Evolutionary conservation across 1,139 yeast genomes (phyloP).

Genomic region (Ogataea hybrid): DNA sequence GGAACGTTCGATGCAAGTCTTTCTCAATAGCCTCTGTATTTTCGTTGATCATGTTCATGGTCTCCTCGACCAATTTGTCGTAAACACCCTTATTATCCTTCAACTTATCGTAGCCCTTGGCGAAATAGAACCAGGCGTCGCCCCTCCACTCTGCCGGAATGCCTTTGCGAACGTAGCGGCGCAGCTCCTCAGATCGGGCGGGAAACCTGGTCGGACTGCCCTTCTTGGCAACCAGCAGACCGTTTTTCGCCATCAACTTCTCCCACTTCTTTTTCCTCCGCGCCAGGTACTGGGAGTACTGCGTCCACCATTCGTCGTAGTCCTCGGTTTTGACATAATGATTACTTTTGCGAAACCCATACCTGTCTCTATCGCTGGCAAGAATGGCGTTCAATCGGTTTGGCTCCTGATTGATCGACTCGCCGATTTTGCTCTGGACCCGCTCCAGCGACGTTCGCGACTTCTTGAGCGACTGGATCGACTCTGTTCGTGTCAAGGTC

Average conservation of each 20-base stretch:
- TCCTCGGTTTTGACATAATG: conserved; percentile 49
- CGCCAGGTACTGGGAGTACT: conserved; percentile 59
- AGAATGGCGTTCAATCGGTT: conserved; percentile 13
- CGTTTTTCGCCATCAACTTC: conserved; percentile 59
- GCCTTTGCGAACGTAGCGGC: conserved; percentile 83
- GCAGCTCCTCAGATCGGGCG: conserved; percentile 76
- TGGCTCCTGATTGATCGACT: conserved; percentile 15
- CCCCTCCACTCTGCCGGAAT: conserved; percentile 98
- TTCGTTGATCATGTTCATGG: conserved; percentile 50
- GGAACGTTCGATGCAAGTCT: conserved; percentile 89
- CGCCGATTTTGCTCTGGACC: conserved; percentile 22
- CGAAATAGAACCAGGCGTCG: conserved; percentile 93
- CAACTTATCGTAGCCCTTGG: conserved; percentile 81
- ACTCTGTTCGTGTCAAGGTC: conserved; percentile 23
- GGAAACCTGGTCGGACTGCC: conserved; percentile 60
- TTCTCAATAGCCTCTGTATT: conserved; percentile 93
- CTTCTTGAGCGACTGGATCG: conserved; percentile 20
- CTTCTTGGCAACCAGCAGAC: conserved; percentile 44
- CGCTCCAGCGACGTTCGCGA: conserved; percentile 23
- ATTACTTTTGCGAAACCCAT: conserved; percentile 77
- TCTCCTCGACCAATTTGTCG: conserved; percentile 59
- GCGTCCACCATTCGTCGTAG: conserved; percentile 72
- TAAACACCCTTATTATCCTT: conserved; percentile 72
- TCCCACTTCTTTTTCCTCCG: conserved; percentile 79
- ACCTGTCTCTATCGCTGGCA: conserved; percentile 58